Percentiles rank a stretch among this genome's conserved stretches.
phyloP scores from a whole-genome alignment of 2,329 filamentous ascomycete genomes.

The Pseudogymnoascus sp. region DNA sequence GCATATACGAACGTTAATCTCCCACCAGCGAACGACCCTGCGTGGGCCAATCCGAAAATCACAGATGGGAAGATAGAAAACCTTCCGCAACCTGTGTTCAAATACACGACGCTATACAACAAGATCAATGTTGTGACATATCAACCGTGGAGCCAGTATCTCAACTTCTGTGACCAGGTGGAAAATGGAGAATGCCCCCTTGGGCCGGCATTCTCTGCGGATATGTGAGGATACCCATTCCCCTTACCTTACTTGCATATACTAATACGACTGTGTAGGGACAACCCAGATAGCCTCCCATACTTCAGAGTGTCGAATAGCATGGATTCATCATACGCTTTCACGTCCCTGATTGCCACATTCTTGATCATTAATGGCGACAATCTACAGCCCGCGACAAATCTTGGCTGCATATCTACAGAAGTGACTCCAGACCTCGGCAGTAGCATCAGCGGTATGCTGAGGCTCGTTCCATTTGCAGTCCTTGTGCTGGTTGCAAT shows the following conservation, averaged over 20 bases:
- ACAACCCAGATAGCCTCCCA: slow-evolving; percentile 46
- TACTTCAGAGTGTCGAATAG: slow-evolving; percentile 67
- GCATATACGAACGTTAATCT: slow-evolving; percentile 49
- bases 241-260: neutral
- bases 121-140: slow-evolving; percentile 72
- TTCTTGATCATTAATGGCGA: slow-evolving; percentile 73
- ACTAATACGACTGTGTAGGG: slow-evolving; percentile 23
- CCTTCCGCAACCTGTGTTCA: slow-evolving; percentile 41
- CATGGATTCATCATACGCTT: slow-evolving; percentile 76
- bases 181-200: slow-evolving; percentile 65
- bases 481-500: slow-evolving; percentile 73
- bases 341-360: slow-evolving; percentile 70
- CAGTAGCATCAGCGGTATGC: slow-evolving; percentile 52
- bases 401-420: slow-evolving; percentile 74
- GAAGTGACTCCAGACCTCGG: slow-evolving; percentile 79
- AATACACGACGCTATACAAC: slow-evolving; percentile 64
- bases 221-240: slow-evolving; percentile 34
- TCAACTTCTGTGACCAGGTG: slow-evolving; percentile 60
- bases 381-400: slow-evolving; percentile 38
- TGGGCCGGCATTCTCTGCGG: slow-evolving; percentile 59
- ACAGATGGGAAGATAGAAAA: slow-evolving; percentile 69
- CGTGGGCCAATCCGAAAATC: slow-evolving; percentile 54
- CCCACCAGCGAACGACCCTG: slow-evolving; percentile 50
- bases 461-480: slow-evolving; percentile 69
- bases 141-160: slow-evolving; percentile 50